Percentiles rank a stretch among this genome's conserved stretches.
Conservation (phyloP, 1,284 basidiomycete genomes). For the Ustilago shanxiensis region DNA sequence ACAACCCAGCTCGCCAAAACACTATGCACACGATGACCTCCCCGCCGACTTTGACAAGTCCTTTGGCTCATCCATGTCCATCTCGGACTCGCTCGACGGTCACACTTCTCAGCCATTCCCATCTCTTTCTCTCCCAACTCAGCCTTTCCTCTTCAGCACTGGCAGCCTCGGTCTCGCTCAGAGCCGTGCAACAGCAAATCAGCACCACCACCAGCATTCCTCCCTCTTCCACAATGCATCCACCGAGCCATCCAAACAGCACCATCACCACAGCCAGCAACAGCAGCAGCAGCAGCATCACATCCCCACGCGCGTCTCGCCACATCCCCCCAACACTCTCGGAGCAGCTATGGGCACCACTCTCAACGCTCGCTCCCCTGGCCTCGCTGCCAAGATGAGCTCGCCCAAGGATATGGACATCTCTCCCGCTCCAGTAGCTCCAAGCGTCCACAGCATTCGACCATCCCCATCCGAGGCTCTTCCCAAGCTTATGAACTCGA, state of each 20-base stretch:
- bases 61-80: constrained; percentile 69
- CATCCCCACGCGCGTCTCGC: constrained; percentile 15
- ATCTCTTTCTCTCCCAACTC: constrained; percentile 7
- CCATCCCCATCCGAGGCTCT: constrained; percentile 38
- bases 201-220: constrained; percentile 26
- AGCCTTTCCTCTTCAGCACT: constrained; percentile 23
- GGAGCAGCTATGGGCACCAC: constrained; percentile 61
- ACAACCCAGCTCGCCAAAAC: constrained; percentile 53
- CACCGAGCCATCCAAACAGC: constrained; percentile 31
- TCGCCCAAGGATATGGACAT: constrained; percentile 67
- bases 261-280: too few species aligned
- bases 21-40: constrained; percentile 50
- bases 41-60: constrained; percentile 65
- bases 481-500: constrained; percentile 33
- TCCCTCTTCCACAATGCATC: constrained; percentile 19
- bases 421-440: constrained; percentile 44
- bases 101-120: constrained; percentile 26
- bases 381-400: constrained; percentile 61
- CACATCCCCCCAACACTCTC: constrained; percentile 24
- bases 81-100: constrained; percentile 63
- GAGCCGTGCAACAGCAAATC: constrained; percentile 23
- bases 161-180: constrained; percentile 33
- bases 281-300: constrained; percentile 23
- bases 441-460: constrained; percentile 11
- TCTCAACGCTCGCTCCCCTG: constrained; percentile 53